Evolutionary conservation across 176 grass and related monocot genomes (phyloP), one percentile per base, ranked within the genome.

Genomic region (Raddia guianensis): DNA sequence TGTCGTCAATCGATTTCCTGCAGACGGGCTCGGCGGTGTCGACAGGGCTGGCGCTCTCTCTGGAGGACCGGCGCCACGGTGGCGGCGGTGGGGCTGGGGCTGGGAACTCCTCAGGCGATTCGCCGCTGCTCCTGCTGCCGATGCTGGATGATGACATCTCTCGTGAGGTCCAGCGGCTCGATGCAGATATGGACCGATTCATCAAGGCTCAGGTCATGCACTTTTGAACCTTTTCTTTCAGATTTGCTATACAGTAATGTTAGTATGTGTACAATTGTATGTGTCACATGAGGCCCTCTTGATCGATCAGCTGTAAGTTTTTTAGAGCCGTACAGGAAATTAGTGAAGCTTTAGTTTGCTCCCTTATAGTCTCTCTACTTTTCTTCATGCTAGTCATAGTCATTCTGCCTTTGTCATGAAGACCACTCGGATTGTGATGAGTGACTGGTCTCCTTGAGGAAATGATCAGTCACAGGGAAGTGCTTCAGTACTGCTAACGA

Each of bases 1-100:
- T 99, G 78, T 91, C 96, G 54, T 99, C 96, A 65, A 95, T 99
- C 63, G 96, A 99, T 85, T 95, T 99, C 83, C 85, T 99, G 58
- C 96, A 95, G 56, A 95, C 96, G n/a, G 96, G 96, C 56, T 98
- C 95, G 1, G 92, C 92, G 2, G 96, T 99, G 43, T 99, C 96
- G 12, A 99, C 96, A 1, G 96, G 96, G 9, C 49, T 99, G 51
- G 96, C 89, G 7, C 76, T 99, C 51, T 99, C 96, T 67, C 68
- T 99, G 46, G 96, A 99, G 63, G 96, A 95, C 80, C 81, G 93
- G 33, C 91, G 93, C 82, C 88, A 85, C 56, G 58, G 92, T 32
- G 73, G 93, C 57, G 61, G 89, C 63, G 50, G 90, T 73, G 27
- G 90, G 37, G 56, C 56, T 84, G 72, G 92, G 63, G 46, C 88